Base-by-base conservation (phyloP, 257 asterid genomes). In the Verbascum thapsus region DNA sequence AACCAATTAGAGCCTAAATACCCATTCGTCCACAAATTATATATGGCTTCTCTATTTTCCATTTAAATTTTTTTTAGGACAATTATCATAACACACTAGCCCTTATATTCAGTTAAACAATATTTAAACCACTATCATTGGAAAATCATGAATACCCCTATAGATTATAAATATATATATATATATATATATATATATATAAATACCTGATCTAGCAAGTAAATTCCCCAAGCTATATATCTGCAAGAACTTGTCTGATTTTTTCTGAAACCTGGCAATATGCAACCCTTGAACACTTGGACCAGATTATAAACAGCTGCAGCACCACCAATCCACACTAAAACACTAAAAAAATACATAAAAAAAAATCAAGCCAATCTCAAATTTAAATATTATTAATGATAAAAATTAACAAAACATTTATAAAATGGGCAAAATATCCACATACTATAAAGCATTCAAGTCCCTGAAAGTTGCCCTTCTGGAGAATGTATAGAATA, bases 161-260 rank as follows among this genome's bases (percentile, higher is more conserved):
- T 5, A 26, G 32, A 26, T n/a, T n/a, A n/a, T n/a, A 26, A 1
- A 26, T 5, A 26, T 26, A 26, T 26, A 26, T 26, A 26, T 26
- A 26, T 26, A 26, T 26, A 26, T 26, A 26, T 26, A 26, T 26
- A 26, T 26, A 26, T 26, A 26, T 2, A 1, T 26, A 5, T 26
- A 26, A 5, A 58, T 78, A 85, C 97, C 92, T 85, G 96, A 63
- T 90, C 96, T 20, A 81, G 34, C 9, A 85, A 23, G 81, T 75
- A 85, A 66, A 68, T 47, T 10, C 72, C 65, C 96, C 97, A 90
- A 8, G 81, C 74, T 53, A 79, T 17, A 26, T 67, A 52, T 53
- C 23, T 58, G 71, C 72, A 60, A 11, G 80, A 72, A 49, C 49
- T 40, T 3, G 71, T 55, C 8, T 32, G 68, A 60, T 75, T 68